Base-by-base conservation (phyloP, 768 basidiomycete species). In the Ramaria sp. region DNA sequence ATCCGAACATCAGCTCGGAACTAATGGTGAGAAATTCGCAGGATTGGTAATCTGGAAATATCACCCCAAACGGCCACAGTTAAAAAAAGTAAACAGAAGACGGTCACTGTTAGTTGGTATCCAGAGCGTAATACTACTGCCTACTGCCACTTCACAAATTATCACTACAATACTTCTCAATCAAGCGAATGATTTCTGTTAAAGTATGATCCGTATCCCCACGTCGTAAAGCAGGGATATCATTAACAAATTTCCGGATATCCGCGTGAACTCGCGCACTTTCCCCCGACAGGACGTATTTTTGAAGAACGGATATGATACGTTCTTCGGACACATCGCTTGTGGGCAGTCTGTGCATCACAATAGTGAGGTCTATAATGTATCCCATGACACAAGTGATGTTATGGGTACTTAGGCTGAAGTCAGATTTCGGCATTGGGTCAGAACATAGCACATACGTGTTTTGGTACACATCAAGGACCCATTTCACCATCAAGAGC, bases 311-410 rank as follows among this genome's bases (percentile, higher is more conserved):
- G 15, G 41, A 42, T 5, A n/a, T 15, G 41, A 42, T 24, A 15
- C n/a, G 16, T 42, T 42, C 22, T 15, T 42, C 41, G 16, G 41
- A 42, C 15, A 42, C 22, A n/a, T 42, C 41, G 13, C 5, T 24
- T 42, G 41, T 15, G 4, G 41, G 48, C 3, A 55, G 13, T 15
- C 54, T 18, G 28, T 50, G 20, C 49, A 55, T 25, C 16, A 55
- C 38, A 5, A 48, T 28, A 3, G 47, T 55, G 24, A 55, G 48
- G 25, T 55, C 47, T 24, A 55, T 25, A 25, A 55, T 50, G 24
- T 52, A 55, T 15, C 22, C 54, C 54, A 55, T 55, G 18, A 55
- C 20, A 18, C 45, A 24, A 12, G 45, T 22, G 9, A 55, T 24
- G 30, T 32, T 50, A 12, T 44, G 22, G 18, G 54, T 28, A 10